phyloP scores from a whole-genome alignment of 2,329 filamentous ascomycete species.

The Parafenestella ontariensis region DNA sequence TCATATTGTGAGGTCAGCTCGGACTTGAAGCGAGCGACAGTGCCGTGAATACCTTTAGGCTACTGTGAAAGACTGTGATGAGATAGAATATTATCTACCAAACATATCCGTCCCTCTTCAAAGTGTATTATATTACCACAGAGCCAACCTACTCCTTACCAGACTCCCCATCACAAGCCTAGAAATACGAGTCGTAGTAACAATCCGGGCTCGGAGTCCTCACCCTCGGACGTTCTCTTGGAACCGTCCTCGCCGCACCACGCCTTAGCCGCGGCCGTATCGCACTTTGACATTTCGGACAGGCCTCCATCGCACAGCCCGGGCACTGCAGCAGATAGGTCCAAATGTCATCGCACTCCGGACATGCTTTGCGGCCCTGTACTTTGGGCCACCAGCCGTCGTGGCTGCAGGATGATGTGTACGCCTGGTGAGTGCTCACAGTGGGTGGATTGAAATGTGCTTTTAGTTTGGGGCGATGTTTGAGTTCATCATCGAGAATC shows the following conservation, averaged over 20 bases:
- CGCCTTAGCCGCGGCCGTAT: too few relatives aligned
- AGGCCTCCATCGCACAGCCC: constrained; percentile 16
- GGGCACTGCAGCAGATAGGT: constrained; percentile 24
- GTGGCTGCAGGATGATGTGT: constrained; percentile 12
- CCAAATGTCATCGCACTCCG: constrained; percentile 20
- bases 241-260: neutral
- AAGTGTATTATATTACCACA: too few relatives aligned
- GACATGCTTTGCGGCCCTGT: constrained; percentile 19
- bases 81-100: too few relatives aligned
- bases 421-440: neutral
- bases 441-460: neutral
- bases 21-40: too few relatives aligned
- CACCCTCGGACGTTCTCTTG: neutral
- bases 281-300: constrained; percentile 20
- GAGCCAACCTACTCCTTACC: too few relatives aligned
- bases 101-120: too few relatives aligned
- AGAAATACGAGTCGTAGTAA: too few relatives aligned
- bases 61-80: too few relatives aligned
- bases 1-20: too few relatives aligned
- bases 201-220: too few relatives aligned
- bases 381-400: constrained; percentile 26
- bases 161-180: too few relatives aligned
- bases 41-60: too few relatives aligned
- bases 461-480: neutral
- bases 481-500: neutral